Conservation (phyloP, 2,329 filamentous ascomycete genomes). For the Colletotrichum tanaceti region DNA sequence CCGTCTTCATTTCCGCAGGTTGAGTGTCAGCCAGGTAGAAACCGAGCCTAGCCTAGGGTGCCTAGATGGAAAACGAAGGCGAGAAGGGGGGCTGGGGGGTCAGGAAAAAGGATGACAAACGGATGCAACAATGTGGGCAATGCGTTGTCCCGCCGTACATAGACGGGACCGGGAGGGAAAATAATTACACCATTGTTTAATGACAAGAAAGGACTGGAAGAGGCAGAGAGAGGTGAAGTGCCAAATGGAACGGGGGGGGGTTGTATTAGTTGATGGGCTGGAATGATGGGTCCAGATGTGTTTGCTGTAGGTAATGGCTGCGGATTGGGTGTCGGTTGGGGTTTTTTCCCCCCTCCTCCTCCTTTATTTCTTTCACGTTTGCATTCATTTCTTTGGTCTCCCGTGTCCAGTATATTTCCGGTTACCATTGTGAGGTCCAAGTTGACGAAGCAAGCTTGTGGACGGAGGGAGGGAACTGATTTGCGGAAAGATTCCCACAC, state of each 20-base stretch:
- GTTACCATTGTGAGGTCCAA: neutral
- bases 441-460: neutral
- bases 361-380: no score
- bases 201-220: no score
- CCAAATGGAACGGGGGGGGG: neutral
- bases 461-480: neutral
- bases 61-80: neutral
- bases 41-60: slow-evolving; percentile 4
- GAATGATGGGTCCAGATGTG: neutral
- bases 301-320: neutral
- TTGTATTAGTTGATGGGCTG: neutral
- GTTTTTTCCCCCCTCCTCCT: no score
- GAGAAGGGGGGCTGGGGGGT: neutral
- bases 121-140: neutral
- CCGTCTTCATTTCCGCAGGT: slow-evolving; percentile 8
- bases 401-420: neutral
- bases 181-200: neutral
- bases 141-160: neutral
- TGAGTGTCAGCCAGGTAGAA: neutral
- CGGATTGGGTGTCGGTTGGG: neutral
- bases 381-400: no score
- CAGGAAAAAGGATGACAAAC: neutral
- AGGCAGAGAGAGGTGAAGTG: neutral
- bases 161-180: neutral
- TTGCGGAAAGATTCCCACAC: slow-evolving; percentile 21